Percentiles rank a stretch among this genome's conserved stretches.
phyloP scores from a whole-genome alignment of 1,139 yeast genomes.

The Saccharomyces uvarum region DNA sequence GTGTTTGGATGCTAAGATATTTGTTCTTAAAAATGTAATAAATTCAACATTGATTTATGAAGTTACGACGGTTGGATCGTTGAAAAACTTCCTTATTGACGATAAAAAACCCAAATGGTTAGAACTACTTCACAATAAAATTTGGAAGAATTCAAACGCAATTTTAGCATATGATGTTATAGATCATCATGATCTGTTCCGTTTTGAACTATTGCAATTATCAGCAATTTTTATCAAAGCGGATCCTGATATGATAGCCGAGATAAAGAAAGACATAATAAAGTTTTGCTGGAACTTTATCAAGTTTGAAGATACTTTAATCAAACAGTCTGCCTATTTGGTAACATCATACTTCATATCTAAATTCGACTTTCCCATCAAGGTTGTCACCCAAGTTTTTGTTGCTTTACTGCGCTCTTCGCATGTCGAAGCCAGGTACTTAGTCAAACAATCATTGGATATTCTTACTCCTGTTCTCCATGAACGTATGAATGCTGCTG shows the following conservation, averaged over 20 bases:
- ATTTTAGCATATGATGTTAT: constrained; percentile 46
- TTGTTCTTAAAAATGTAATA: constrained; percentile 54
- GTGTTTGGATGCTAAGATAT: constrained; percentile 51
- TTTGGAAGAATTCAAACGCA: constrained; percentile 66
- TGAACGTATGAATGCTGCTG: constrained; percentile 51
- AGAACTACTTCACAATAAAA: constrained; percentile 47
- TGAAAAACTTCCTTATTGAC: constrained; percentile 43
- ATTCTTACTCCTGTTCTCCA: constrained; percentile 84
- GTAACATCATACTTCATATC: constrained; percentile 81
- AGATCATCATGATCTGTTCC: constrained; percentile 65
- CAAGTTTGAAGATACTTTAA: constrained; percentile 78
- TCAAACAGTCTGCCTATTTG: constrained; percentile 90
- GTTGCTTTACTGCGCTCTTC: constrained; percentile 82
- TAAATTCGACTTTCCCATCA: constrained; percentile 82
- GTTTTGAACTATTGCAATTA: constrained; percentile 73
- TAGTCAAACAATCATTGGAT: constrained; percentile 85
- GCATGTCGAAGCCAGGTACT: constrained; percentile 73
- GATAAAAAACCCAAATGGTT: constrained; percentile 51
- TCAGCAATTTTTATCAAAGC: constrained; percentile 70
- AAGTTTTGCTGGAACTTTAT: constrained; percentile 93
- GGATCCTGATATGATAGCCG: constrained; percentile 54
- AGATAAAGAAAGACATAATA: constrained; percentile 76
- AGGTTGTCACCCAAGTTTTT: constrained; percentile 84
- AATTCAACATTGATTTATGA: constrained; percentile 63
- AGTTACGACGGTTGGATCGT: constrained; percentile 43